phyloP scores from a whole-genome alignment of 768 basidiomycete species.

The Clitopilus passeckerianus region DNA sequence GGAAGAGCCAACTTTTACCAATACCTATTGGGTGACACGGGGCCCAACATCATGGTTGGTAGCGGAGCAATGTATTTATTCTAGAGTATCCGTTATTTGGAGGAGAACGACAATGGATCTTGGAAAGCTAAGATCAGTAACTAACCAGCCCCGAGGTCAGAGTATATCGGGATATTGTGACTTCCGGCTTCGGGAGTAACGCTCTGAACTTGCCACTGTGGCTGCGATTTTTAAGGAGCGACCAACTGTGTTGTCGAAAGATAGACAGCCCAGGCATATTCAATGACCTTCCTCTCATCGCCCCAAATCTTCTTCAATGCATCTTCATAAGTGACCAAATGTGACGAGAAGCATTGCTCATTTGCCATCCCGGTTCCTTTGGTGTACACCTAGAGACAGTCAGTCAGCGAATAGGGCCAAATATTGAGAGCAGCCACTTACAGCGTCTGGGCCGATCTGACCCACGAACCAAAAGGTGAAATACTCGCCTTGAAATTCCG shows the following conservation, averaged over 20 bases:
- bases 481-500: conserved; percentile 39
- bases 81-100: too few relatives aligned
- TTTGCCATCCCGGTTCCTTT: conserved; percentile 52
- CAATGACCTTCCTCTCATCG: conserved; percentile 25
- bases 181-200: too few relatives aligned
- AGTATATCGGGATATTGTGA: too few relatives aligned
- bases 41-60: too few relatives aligned
- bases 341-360: conserved; percentile 42
- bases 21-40: too few relatives aligned
- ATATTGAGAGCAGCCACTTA: conserved; percentile 20
- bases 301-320: conserved; percentile 28
- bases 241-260: neutral
- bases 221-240: neutral
- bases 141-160: too few relatives aligned
- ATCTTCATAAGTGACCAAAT: conserved; percentile 37
- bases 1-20: too few relatives aligned
- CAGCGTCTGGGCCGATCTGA: conserved; percentile 44
- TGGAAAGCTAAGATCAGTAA: too few relatives aligned
- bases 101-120: too few relatives aligned
- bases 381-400: conserved; percentile 31
- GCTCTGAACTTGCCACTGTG: too few relatives aligned
- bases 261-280: conserved; percentile 35
- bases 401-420: neutral
- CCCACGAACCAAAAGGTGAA: conserved; percentile 53
- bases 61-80: too few relatives aligned